Percentiles rank a stretch among this genome's conserved stretches.
phyloP scores from a whole-genome alignment of 805 yeast species.

The Nakazawaea wyomingensis region DNA sequence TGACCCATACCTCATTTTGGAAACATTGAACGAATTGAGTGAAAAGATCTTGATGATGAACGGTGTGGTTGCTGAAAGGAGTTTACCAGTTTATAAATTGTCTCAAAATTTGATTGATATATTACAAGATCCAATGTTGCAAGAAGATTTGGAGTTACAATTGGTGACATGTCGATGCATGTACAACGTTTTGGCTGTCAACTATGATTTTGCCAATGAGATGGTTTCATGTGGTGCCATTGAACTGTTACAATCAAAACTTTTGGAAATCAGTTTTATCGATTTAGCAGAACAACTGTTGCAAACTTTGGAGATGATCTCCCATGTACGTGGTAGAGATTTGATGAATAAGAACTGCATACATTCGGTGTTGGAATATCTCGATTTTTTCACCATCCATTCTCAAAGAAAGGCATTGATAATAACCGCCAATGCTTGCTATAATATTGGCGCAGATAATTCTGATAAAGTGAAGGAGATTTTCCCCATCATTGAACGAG shows the following conservation, averaged over 20 bases:
- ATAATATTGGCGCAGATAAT: slow-evolving; percentile 37
- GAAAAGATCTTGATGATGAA: slow-evolving; percentile 67
- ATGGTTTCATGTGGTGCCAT: slow-evolving; percentile 65
- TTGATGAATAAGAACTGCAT: slow-evolving; percentile 60
- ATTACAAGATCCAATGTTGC: slow-evolving; percentile 50
- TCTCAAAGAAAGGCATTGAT: slow-evolving; percentile 78
- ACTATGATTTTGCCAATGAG: slow-evolving; percentile 55
- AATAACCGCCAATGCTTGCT: slow-evolving; percentile 68
- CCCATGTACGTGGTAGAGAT: slow-evolving; percentile 46
- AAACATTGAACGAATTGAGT: slow-evolving; percentile 59
- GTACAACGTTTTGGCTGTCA: slow-evolving; percentile 73
- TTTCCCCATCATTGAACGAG: slow-evolving; percentile 55
- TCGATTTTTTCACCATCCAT: slow-evolving; percentile 86
- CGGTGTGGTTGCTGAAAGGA: slow-evolving; percentile 53
- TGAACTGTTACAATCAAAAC: slow-evolving; percentile 56
- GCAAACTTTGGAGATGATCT: slow-evolving; percentile 65
- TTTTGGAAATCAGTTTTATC: slow-evolving; percentile 73
- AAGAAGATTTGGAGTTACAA: slow-evolving; percentile 73
- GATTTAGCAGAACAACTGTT: slow-evolving; percentile 91
- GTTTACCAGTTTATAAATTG: slow-evolving; percentile 55
- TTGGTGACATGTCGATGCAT: slow-evolving; percentile 79
- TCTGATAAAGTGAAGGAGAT: slow-evolving; percentile 48
- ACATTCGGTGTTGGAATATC: slow-evolving; percentile 57
- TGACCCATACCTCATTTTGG: slow-evolving; percentile 58
- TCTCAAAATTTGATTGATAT: slow-evolving; percentile 51